Evolutionary conservation across 2,329 filamentous ascomycete genomes (phyloP).

Genomic region (Claviceps capensis): DNA sequence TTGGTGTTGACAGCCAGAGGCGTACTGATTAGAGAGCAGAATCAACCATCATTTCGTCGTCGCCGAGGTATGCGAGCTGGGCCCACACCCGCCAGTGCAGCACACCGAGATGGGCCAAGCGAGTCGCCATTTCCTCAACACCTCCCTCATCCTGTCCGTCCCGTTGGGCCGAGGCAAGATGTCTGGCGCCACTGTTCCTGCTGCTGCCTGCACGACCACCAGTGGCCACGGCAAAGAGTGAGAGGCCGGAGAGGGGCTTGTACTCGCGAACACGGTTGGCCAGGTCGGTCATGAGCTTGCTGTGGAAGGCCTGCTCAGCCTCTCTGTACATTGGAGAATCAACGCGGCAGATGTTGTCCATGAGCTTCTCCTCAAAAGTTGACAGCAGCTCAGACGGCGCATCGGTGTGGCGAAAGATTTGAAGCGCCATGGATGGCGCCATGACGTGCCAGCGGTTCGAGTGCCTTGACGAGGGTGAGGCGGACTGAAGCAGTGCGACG

Average conservation of each 20-base stretch:
- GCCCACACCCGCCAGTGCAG: conserved; percentile 88
- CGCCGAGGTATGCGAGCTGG: conserved; percentile 51
- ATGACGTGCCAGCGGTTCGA: conserved; percentile 38
- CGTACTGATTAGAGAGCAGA: not conserved
- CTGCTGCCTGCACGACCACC: conserved; percentile 30
- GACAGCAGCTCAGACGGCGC: conserved; percentile 33
- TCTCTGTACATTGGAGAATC: conserved; percentile 31
- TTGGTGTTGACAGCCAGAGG: not conserved
- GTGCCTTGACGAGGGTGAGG: conserved; percentile 27
- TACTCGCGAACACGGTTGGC: conserved; percentile 37
- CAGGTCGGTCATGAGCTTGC: conserved; percentile 34
- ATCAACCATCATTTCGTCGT: conserved; percentile 23
- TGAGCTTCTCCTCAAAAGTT: conserved; percentile 35
- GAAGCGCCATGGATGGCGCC: conserved; percentile 38
- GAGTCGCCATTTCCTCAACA: conserved; percentile 56
- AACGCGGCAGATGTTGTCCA: conserved; percentile 28
- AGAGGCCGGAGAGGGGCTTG: conserved; percentile 36
- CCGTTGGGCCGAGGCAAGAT: conserved; percentile 20
- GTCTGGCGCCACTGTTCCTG: conserved; percentile 18
- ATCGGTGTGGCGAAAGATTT: conserved; percentile 44
- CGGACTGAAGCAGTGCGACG: conserved; percentile 40
- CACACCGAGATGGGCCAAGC: conserved; percentile 69
- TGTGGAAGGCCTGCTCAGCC: conserved; percentile 35
- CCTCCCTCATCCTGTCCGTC: conserved; percentile 38
- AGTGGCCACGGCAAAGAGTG: conserved; percentile 41